These are phyloP conservation scores for Phytophthora uliginosa DNA, from an alignment of 352 stramenopile genomes.

Conservation along the genomic window DNA sequence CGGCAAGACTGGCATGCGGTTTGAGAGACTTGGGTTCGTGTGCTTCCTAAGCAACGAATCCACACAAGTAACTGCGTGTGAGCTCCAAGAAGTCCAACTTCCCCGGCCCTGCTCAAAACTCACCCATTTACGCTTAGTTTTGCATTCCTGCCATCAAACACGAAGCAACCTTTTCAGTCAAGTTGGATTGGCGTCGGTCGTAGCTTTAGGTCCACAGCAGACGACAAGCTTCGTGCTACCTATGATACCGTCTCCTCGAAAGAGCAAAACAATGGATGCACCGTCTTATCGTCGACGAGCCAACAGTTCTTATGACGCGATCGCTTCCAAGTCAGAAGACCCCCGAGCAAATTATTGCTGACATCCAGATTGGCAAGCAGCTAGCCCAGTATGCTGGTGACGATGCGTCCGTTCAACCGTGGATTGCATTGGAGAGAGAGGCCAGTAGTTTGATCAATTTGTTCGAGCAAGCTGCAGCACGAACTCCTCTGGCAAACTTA, in stretches of 20 bases:
- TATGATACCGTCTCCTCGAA: slow-evolving; percentile 19
- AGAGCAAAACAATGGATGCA: neutral
- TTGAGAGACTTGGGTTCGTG: slow-evolving; percentile 59
- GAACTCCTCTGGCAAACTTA: neutral
- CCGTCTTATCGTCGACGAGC: neutral
- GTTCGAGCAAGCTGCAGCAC: neutral
- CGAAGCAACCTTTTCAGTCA: slow-evolving; percentile 63
- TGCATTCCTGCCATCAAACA: slow-evolving; percentile 59
- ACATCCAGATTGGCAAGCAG: slow-evolving; percentile 41
- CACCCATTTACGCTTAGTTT: slow-evolving; percentile 49
- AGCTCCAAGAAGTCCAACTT: slow-evolving; percentile 62
- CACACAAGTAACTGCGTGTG: slow-evolving; percentile 39
- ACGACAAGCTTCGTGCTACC: slow-evolving; percentile 9
- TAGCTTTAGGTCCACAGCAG: slow-evolving; percentile 20
- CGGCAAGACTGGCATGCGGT: slow-evolving; percentile 26
- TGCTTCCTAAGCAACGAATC: slow-evolving; percentile 36
- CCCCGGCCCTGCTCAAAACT: slow-evolving; percentile 22
- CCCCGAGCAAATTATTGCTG: slow-evolving; percentile 45
- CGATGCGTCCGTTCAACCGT: slow-evolving; percentile 9
- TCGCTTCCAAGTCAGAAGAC: slow-evolving; percentile 7
- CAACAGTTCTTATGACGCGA: neutral
- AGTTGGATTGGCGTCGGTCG: slow-evolving; percentile 49
- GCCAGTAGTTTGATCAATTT: neutral
- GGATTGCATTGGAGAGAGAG: slow-evolving; percentile 24
- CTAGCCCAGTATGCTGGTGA: slow-evolving; percentile 23